phyloP scores from a whole-genome alignment of 2,329 filamentous ascomycete genomes.

The Curvularia sp. region DNA sequence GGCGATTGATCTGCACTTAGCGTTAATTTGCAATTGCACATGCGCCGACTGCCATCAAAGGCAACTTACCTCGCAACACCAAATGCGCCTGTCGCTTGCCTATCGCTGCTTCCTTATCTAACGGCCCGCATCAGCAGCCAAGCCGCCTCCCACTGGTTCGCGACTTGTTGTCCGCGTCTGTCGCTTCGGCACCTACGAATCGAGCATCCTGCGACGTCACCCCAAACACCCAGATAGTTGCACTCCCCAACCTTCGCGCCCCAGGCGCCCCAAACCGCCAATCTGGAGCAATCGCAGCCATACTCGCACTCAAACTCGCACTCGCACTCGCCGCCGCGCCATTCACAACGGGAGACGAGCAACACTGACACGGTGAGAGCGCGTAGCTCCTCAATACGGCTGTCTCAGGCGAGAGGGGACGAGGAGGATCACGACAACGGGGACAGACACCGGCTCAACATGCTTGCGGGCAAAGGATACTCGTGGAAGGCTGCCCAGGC shows the following conservation, averaged over 20 bases:
- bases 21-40: conserved; percentile 17
- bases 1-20: conserved; percentile 22
- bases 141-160: not conserved
- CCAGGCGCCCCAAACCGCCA: conserved; percentile 26
- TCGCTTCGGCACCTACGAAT: conserved; percentile 14
- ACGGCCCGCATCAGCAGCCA: conserved; percentile 3
- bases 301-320: conserved; percentile 8
- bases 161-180: conserved; percentile 4
- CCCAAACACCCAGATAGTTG: conserved; percentile 5
- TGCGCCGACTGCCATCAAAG: conserved; percentile 7
- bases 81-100: conserved; percentile 11
- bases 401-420: conserved; percentile 41
- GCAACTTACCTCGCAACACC: conserved; percentile 9
- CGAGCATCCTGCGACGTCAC: conserved; percentile 14
- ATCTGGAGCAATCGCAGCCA: conserved; percentile 38
- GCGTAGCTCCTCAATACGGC: conserved; percentile 41
- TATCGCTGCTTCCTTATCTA: conserved; percentile 5
- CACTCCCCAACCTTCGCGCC: conserved; percentile 15
- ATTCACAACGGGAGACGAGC: conserved; percentile 41
- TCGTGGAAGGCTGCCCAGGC: conserved; percentile 89
- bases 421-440: conserved; percentile 31
- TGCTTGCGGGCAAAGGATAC: conserved; percentile 91
- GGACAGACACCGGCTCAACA: conserved; percentile 50
- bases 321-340: conserved; percentile 33
- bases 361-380: conserved; percentile 38